Conservation (phyloP, 768 basidiomycete genomes). For the Crepidotus variabilis region DNA sequence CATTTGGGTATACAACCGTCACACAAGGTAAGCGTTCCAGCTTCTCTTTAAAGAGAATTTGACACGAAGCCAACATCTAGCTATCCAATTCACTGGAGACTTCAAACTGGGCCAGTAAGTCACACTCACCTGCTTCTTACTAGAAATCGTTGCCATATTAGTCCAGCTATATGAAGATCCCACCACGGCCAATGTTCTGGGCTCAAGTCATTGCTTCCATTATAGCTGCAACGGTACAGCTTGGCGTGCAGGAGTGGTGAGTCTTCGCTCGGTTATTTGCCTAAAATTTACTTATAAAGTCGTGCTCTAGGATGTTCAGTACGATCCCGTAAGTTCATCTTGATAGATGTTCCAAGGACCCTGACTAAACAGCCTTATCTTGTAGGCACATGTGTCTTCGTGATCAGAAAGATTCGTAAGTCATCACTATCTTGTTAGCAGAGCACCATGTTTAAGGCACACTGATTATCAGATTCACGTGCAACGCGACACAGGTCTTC, state of each 20-base stretch:
- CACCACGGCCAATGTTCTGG: constrained; percentile 71
- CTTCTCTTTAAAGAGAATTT: neutral
- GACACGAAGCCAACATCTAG: constrained; percentile 15
- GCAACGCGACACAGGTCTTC: constrained; percentile 68
- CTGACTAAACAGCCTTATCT: neutral
- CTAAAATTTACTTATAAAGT: neutral
- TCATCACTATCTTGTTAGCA: constrained; percentile 45
- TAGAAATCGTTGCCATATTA: too few species aligned
- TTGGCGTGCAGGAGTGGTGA: constrained; percentile 69
- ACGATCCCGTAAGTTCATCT: neutral
- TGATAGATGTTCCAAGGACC: neutral
- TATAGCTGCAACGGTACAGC: constrained; percentile 68
- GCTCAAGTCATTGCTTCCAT: constrained; percentile 64
- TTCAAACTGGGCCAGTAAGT: constrained; percentile 67
- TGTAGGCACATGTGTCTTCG: neutral
- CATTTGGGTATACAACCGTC: constrained; percentile 73
- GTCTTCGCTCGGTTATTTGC: neutral
- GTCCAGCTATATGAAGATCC: constrained; percentile 60
- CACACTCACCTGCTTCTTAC: neutral
- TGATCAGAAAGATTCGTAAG: neutral
- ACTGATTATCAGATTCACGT: constrained; percentile 54
- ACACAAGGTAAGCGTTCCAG: constrained; percentile 28
- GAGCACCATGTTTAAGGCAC: constrained; percentile 64
- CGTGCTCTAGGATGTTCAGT: neutral
- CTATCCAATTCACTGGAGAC: constrained; percentile 66